Evolutionary conservation across 2,329 filamentous ascomycete genomes (phyloP).

Genomic region (Cladosporium phlei): DNA sequence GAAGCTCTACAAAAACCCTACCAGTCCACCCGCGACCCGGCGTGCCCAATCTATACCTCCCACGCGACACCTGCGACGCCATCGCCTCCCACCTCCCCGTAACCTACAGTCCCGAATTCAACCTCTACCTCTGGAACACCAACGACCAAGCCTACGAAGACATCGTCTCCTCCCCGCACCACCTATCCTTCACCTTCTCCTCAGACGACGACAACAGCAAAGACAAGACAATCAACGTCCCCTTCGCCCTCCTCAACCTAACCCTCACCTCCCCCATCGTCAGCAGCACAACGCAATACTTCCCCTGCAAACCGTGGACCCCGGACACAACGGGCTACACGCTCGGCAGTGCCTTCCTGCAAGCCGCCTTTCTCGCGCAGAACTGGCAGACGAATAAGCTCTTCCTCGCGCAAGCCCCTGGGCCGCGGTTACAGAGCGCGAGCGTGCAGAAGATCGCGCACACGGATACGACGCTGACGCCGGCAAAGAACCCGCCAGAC

Average conservation of each 20-base stretch:
- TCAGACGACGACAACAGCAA: constrained; percentile 18
- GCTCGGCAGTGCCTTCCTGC: constrained; percentile 45
- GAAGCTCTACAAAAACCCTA: constrained; percentile 1
- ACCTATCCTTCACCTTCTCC: constrained; percentile 38
- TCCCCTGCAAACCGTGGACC: constrained; percentile 37
- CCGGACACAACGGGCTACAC: constrained; percentile 26
- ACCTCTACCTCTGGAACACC: constrained; percentile 30
- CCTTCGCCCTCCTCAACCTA: constrained; percentile 32
- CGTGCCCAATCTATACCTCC: constrained; percentile 26
- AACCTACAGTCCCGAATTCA: constrained; percentile 18
- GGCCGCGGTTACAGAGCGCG: not conserved
- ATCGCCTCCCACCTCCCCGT: constrained; percentile 28
- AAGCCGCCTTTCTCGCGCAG: constrained; percentile 44
- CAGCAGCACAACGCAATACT: constrained; percentile 35
- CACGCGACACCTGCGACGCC: constrained; percentile 25
- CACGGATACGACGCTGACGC: constrained; percentile 7
- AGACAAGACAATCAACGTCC: constrained; percentile 41
- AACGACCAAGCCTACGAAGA: constrained; percentile 30
- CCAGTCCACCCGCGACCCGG: constrained; percentile 20
- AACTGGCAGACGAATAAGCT: constrained; percentile 32
- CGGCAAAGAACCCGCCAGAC: constrained; percentile 15
- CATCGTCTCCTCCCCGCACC: constrained; percentile 40
- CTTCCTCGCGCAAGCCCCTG: constrained; percentile 6
- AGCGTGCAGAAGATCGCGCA: constrained; percentile 4
- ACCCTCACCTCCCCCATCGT: constrained; percentile 38